Conservation (phyloP, 2,329 filamentous ascomycete species). For the Sporothrix variecibatus region DNA sequence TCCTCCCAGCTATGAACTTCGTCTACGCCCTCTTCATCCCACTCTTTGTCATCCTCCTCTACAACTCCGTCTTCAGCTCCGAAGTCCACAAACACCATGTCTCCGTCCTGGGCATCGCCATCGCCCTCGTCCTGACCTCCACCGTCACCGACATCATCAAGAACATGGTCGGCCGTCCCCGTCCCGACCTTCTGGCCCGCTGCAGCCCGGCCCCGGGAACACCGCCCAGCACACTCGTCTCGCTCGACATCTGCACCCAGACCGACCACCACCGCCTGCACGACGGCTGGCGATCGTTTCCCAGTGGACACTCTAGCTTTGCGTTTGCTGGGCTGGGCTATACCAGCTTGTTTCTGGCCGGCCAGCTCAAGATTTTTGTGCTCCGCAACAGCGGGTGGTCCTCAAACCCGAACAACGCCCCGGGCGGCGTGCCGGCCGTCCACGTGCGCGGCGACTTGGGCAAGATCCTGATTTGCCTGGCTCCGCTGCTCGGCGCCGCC, state of each 20-base stretch:
- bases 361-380: constrained; percentile 62
- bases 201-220: constrained; percentile 68
- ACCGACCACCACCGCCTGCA: constrained; percentile 68
- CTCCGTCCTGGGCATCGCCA: constrained; percentile 76
- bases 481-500: constrained; percentile 62
- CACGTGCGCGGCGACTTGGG: constrained; percentile 49
- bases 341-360: constrained; percentile 68
- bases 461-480: constrained; percentile 58
- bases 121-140: constrained; percentile 72
- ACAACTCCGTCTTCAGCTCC: constrained; percentile 64
- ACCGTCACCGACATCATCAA: constrained; percentile 92
- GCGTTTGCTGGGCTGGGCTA: constrained; percentile 79
- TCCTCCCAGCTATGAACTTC: constrained; percentile 65
- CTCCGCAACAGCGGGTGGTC: constrained; percentile 13
- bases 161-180: constrained; percentile 74
- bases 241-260: constrained; percentile 72
- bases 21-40: constrained; percentile 77
- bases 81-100: constrained; percentile 80
- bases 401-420: neutral
- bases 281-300: constrained; percentile 83
- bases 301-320: constrained; percentile 77
- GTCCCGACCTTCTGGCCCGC: constrained; percentile 63
- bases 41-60: constrained; percentile 63
- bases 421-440: neutral
- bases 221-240: constrained; percentile 56